Evolutionary conservation across 352 stramenopile species (phyloP), one percentile per base, ranked within the genome.

Genomic region (Albugo candida): DNA sequence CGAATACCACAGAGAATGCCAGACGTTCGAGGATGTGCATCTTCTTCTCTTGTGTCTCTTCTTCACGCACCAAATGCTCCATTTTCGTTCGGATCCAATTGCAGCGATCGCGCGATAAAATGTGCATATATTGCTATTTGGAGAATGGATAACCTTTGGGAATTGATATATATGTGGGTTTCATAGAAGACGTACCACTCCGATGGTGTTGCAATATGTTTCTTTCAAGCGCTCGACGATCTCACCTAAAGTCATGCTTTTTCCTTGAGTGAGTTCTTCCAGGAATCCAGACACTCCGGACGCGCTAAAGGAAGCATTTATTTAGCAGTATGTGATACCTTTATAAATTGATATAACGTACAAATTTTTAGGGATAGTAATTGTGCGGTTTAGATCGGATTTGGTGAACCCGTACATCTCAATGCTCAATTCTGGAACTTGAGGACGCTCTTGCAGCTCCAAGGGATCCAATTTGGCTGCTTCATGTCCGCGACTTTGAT

Each of bases 91-190:
- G 83, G 50, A 99, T 93, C 93, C 95, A 99, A 66, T 99, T 99
- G 67, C 83, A 97, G 67, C 97, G 95, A 36, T 97, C 72, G 19
- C 80, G 77, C 64, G 93, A 70, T 21, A 81, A 66, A 58, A 99
- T 99, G 70, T 99, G 95, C 92, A 98, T 98, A 67, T 98, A 99
- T 81, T 99, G 70, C 71, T 83, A 46, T 39, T 54, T 46, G 36
- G 31, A n/a, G 41, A 19, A 38, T 16, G 36, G 17, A 41, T 11
- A 20, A 36, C 6, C 27, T 24, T 43, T 24, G 8, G 3, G 3
- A 3, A 43, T 24, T 24, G 8, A 43, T 43, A 19, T 24, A 43
- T 56, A 17, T 5, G 46, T 37, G 41, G 39, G 19, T 34, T 10
- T 10, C 0, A 19, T 21, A 46, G 14, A 12, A 2, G 5, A 66